Evolutionary conservation across 306 rosid species (phyloP), one percentile per base, ranked within the genome.

Genomic region (Canavalia ensiformis): DNA sequence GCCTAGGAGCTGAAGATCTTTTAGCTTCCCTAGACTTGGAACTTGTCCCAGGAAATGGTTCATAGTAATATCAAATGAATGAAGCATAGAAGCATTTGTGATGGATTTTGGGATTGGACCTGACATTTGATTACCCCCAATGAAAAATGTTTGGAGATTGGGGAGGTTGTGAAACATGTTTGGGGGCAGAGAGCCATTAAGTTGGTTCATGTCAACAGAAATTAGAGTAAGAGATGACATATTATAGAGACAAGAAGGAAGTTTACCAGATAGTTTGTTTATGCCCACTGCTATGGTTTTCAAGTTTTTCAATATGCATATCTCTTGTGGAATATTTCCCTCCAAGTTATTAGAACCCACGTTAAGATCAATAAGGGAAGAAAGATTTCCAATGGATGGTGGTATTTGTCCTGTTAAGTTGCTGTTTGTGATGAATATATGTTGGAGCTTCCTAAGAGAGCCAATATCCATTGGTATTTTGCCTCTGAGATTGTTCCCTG

Each of bases 151-250:
- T 5, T 12, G 11, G 68, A 87, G 83, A 52, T 79, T 68, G 2
- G 91, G 86, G 33, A 85, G 78, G 8, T 37, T 75, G 12, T 33
- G 25, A 66, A 87, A 89, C 60, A 83, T 78, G n/a, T 45, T 25
- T 3, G 81, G n/a, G 3, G 89, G 88, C 42, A 87, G 82, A 67
- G 76, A 81, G 12, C 88, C 87, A 58, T 33, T 58, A 34, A 85
- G 25, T 28, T 4, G 44, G 42, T 85, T 85, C 3, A 0, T 0
- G 0, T 6, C 0, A 11, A n/a, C 0, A 39, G 39, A 10, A 6
- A 85, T 4, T 3, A 0, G 0, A 0, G 1, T 4, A 7, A 89
- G 51, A 58, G 82, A 77, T 45, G 92, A 89, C 59, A 80, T 77
- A 45, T 87, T 89, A 54, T 42, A 80, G 54, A 87, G 69, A 62